Evolutionary conservation across 768 basidiomycete species (phyloP), one percentile per base, ranked within the genome.

Genomic region (Leccinellum luteum): DNA sequence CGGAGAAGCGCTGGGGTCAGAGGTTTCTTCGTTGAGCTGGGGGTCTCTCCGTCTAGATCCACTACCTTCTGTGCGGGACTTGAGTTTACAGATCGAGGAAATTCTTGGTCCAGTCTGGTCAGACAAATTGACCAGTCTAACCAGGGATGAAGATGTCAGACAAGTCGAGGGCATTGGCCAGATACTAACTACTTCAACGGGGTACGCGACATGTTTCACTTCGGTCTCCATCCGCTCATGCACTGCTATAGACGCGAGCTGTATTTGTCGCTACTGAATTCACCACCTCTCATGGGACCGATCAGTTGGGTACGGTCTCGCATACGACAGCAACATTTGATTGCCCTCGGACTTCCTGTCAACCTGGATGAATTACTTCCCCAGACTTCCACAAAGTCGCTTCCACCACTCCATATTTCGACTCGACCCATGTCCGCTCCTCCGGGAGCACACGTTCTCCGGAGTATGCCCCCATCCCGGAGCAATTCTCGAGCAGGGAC

Each of bases 291-390:
- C 10, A 87, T 83, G 47, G 86, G 89, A 69, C 87, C 91, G n/a
- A 86, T 93, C 53, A 95, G 92, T 65, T 98, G 95, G 95, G 94
- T 86, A 51, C 87, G 93, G 48, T 96, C 94, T 56, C 84, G 90
- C 45, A 94, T 93, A 69, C 84, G 95, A 55, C 79, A 94, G 49
- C 92, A 94, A 67, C 92, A 97, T 66, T 79, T 98, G 49, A 96
- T 96, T 59, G 75, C 92, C 13, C 84, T 98, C 25, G 95, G 95
- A 23, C 87, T 98, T 48, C 95, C 95, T 4, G 91, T 98, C 52
- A 98, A 98, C 68, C 79, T 98, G 6, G 95, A 98, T 69, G 95
- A 98, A 75, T 86, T 96, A 8, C 76, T 92, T 51, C 89, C 90
- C 2, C 84, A 81, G 48, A 77, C 81, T 8, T 82, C 77, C 58